phyloP scores from a whole-genome alignment of 345 rosid genomes.

The Euphorbia pulcherrima region DNA sequence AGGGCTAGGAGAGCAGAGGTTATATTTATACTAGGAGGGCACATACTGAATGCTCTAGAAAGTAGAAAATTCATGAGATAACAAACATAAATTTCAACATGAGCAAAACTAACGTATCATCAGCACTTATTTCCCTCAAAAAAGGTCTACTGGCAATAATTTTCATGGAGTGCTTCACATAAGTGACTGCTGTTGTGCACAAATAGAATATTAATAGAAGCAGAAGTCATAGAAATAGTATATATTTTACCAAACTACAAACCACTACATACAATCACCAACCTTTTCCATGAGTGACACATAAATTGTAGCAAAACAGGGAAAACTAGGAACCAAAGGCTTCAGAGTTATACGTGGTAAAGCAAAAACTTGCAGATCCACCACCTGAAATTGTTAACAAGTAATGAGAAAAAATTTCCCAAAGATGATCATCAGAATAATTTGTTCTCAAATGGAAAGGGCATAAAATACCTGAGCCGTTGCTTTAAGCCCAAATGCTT shows the following conservation, averaged over 20 bases:
- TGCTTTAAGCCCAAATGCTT: slow-evolving; percentile 89
- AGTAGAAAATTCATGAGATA: background rate
- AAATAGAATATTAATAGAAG: background rate
- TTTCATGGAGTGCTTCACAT: background rate
- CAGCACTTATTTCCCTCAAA: no score
- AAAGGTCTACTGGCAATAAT: no score
- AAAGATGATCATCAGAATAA: background rate
- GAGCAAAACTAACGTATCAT: background rate
- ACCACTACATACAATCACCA: slow-evolving; percentile 5
- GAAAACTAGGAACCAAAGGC: slow-evolving; percentile 91
- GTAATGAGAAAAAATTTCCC: slow-evolving; percentile 18
- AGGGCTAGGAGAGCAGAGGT: background rate
- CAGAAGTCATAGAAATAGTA: background rate
- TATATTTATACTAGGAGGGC: background rate
- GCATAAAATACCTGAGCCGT: slow-evolving; percentile 71
- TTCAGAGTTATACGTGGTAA: slow-evolving; percentile 87
- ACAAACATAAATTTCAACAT: background rate
- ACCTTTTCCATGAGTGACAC: slow-evolving; percentile 99
- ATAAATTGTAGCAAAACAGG: slow-evolving; percentile 81
- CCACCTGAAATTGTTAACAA: slow-evolving; percentile 43
- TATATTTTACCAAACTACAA: background rate
- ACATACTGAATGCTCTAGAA: no score
- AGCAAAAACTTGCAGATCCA: slow-evolving; percentile 91
- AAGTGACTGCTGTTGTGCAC: background rate
- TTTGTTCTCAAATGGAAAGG: background rate